A percentile compares a stretch with the other conserved stretches of the same genome.
These are phyloP conservation scores for Nothopassalora personata DNA, from an alignment of 2,329 filamentous ascomycete species.

Conservation along the genomic window DNA sequence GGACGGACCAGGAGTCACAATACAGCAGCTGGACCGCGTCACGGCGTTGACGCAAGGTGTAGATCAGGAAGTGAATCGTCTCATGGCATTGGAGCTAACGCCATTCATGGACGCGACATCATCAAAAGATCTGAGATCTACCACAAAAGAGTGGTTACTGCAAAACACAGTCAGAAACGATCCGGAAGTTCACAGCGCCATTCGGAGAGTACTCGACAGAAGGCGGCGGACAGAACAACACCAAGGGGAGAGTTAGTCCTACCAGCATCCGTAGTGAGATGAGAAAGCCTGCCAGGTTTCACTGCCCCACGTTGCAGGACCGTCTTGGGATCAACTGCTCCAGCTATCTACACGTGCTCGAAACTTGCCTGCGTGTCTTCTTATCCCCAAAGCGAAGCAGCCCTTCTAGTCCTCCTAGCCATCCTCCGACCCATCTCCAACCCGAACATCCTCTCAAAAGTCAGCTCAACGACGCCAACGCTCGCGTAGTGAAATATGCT, in stretches of 20 bases:
- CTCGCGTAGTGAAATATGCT: not conserved
- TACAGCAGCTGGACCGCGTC: conserved; percentile 63
- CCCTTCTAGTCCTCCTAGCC: not conserved
- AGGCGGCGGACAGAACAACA: conserved; percentile 10
- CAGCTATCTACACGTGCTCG: too few relatives aligned
- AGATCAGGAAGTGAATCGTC: conserved; percentile 62
- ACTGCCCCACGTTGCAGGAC: too few relatives aligned
- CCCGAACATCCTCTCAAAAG: not conserved
- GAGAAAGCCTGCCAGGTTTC: too few relatives aligned
- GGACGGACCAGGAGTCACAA: conserved; percentile 35
- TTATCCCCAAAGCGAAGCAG: too few relatives aligned
- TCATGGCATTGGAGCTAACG: conserved; percentile 72
- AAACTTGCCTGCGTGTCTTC: too few relatives aligned
- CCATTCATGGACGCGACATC: conserved; percentile 69
- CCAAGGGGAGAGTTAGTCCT: not conserved
- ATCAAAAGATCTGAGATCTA: conserved; percentile 59
- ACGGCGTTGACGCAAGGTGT: conserved; percentile 54
- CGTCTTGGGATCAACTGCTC: too few relatives aligned
- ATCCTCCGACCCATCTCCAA: not conserved
- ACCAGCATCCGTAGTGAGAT: not conserved
- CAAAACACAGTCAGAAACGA: conserved; percentile 77
- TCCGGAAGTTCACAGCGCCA: conserved; percentile 74
- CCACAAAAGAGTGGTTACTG: conserved; percentile 80
- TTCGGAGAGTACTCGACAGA: conserved; percentile 60
- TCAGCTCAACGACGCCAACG: not conserved